Evolutionary conservation across 768 basidiomycete genomes (phyloP), one percentile per base, ranked within the genome.

Genomic region (Hypholoma sublateritium): DNA sequence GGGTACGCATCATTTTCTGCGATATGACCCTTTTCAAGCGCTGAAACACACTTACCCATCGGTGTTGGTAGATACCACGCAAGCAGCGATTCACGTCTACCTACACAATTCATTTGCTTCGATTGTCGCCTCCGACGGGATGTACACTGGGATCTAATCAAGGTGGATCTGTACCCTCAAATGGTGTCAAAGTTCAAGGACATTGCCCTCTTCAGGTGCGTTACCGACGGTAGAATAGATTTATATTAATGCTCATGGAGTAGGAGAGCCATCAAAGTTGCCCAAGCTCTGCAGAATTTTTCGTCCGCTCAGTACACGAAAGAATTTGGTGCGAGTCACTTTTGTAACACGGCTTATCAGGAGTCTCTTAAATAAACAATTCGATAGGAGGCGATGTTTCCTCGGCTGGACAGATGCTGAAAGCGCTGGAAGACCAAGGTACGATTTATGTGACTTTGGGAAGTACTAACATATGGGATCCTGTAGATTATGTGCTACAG

Each of bases 391-490:
- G 82, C 47, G 76, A 83, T 53, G 74, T 78, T 46, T 67, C 77
- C 14, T 74, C 86, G 5, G 80, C 84, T 32, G 78, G 80, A 2
- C 87, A 88, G 60, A 70, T 91, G 34, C 80, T 91, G 64, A 85
- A 82, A 64, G 74, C 86, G 45, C 77, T 93, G 14, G 87, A 91
- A 69, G 75, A 76, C 35, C 87, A 92, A 77, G 88, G 91, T 88
- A 34, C 13, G 60, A 32, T 21, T 13, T 4, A 13, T 32, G 9
- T 5, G 5, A 32, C 5, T 32, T 5, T 32, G 28, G 28, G 9
- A 9, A 32, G 6, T 32, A n/a, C 9, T 32, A 32, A 32, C 28
- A 7, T 32, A 32, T 32, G 2, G 28, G 28, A 32, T 32, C 14
- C 13, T 19, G 28, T 58, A 91, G 89, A 81, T 17, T 89, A 90